Percentiles rank a stretch among this genome's conserved stretches.
These are phyloP conservation scores for Nemania sp. DNA, from an alignment of 2,329 filamentous ascomycete genomes.

Conservation along the genomic window DNA sequence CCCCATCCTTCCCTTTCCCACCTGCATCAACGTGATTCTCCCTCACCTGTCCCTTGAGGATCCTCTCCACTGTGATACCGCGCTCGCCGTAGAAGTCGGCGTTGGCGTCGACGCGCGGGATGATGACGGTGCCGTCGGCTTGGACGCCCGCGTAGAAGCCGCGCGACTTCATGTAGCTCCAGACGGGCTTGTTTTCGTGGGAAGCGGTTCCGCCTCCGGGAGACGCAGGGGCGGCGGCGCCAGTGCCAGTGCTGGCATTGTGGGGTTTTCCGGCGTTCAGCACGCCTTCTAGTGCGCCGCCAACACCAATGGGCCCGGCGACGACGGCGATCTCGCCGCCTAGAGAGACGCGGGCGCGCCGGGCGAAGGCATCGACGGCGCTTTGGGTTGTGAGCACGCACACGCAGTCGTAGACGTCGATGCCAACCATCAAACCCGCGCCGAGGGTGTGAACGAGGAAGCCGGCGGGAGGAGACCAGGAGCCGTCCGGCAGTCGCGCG, in stretches of 20 bases:
- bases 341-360: conserved; percentile 75
- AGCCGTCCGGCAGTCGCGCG: conserved; percentile 70
- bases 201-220: not conserved
- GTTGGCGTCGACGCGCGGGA: conserved; percentile 89
- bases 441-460: conserved; percentile 85
- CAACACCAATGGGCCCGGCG: conserved; percentile 76
- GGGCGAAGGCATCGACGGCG: conserved; percentile 81
- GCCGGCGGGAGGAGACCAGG: conserved; percentile 84
- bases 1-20: conserved; percentile 49
- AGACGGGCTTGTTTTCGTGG: conserved; percentile 68
- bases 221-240: conserved; percentile 23
- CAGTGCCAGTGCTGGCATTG: not conserved
- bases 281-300: conserved; percentile 77
- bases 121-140: conserved; percentile 86
- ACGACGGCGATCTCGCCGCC: conserved; percentile 83
- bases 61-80: conserved; percentile 59
- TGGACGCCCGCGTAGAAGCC: conserved; percentile 90
- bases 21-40: conserved; percentile 32
- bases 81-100: conserved; percentile 83
- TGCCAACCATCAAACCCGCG: conserved; percentile 81
- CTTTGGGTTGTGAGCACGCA: conserved; percentile 84
- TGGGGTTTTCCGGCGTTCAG: conserved; percentile 8
- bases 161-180: conserved; percentile 89
- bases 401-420: conserved; percentile 91
- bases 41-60: conserved; percentile 60